Evolutionary conservation across 1,139 yeast genomes (phyloP), one percentile per base, ranked within the genome.

Genomic region (Kodamaea suecica): DNA sequence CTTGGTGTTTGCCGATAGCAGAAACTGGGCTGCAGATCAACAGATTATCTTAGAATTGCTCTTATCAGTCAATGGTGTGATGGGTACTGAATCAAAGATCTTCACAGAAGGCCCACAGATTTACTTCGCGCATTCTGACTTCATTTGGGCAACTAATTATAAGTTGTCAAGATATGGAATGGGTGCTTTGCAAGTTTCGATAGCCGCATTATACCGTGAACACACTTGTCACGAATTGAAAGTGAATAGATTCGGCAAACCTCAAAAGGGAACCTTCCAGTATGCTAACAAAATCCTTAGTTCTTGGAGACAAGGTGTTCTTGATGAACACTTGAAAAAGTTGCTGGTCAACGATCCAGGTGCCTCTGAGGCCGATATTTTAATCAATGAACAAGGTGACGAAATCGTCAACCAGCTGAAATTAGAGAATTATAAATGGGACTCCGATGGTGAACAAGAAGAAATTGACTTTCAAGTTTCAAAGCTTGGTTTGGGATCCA

Each of bases 11-110:
- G 92, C 92, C 8, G 92, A 84, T 59, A 79, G 87, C 7, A 72
- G 94, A 61, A 85, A 84, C 55, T 84, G 95, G 94, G 94, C 92
- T 33, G 88, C 86, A 23, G 95, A 85, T 58, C 92, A 84, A 60
- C 95, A 85, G 57, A 84, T 85, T 55, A 84, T 84, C 44, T 67
- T 85, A 53, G 95, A 84, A 53, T 66, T 85, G 47, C 69, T 84
- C 34, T 67, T 84, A 59, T 80, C 88, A 38, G 75, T 81, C 50
- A 67, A 78, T 42, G 95, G 95, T 51, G 78, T 76, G 31, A 83
- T 85, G 94, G 94, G 95, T 27, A 84, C 95, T 4, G 66, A 71
- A 35, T 76, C 84, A 17, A 71, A 78, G 47, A 76, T 83, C 15
- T 80, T 59, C 53, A 82, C 78, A 40, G 87, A 84, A 50, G 94